Conservation (phyloP, 2,329 filamentous ascomycete genomes). For the Stemphylium lycopersici region DNA sequence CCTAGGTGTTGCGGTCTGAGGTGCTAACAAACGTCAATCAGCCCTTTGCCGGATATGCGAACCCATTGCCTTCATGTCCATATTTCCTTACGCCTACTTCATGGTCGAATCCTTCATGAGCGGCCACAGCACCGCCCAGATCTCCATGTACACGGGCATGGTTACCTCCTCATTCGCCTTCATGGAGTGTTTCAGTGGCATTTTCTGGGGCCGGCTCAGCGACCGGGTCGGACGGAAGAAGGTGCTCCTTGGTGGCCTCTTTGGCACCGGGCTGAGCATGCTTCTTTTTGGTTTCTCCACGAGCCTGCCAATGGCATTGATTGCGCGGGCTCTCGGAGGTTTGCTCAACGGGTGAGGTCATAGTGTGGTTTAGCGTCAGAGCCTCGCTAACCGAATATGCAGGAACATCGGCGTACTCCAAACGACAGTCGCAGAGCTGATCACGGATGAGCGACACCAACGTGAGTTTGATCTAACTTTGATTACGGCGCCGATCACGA, state of each 20-base stretch:
- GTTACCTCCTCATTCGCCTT: conserved; percentile 96
- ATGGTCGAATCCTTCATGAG: conserved; percentile 94
- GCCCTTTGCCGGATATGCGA: conserved; percentile 96
- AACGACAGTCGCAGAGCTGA: conserved; percentile 91
- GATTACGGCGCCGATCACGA: conserved; percentile 11
- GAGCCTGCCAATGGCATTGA: conserved; percentile 79
- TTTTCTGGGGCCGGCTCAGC: conserved; percentile 92
- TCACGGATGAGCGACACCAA: conserved; percentile 92
- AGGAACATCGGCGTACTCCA: conserved; percentile 95
- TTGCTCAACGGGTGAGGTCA: conserved; percentile 82
- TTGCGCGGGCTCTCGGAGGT: conserved; percentile 87
- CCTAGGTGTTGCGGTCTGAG: not conserved
- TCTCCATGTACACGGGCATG: conserved; percentile 92
- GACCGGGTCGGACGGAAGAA: conserved; percentile 93
- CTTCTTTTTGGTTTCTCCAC: conserved; percentile 89
- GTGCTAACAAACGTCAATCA: conserved; percentile 46
- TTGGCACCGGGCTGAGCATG: conserved; percentile 91
- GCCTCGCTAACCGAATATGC: conserved; percentile 40
- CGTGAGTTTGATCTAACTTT: conserved; percentile 60
- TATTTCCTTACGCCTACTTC: conserved; percentile 97
- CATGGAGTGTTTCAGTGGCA: conserved; percentile 89
- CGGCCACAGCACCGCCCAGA: conserved; percentile 76
- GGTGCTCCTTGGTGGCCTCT: conserved; percentile 84
- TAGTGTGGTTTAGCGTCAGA: conserved; percentile 30
- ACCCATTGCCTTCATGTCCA: conserved; percentile 99